Conservation (phyloP, 2,329 filamentous ascomycete genomes). For the Aspergillus niger region DNA sequence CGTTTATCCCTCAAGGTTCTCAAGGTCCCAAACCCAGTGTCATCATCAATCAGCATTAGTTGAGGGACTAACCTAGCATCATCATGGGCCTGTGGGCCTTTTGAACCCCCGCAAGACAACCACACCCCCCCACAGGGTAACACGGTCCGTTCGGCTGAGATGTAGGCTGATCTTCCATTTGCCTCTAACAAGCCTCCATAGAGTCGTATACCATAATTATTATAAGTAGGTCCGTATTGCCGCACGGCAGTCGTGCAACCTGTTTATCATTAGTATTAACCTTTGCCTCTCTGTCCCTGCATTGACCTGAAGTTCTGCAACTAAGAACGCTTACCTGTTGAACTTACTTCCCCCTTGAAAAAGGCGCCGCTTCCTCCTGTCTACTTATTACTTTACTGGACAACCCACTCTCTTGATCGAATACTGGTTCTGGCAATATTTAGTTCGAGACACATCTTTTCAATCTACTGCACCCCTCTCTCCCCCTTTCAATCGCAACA, state of each 20-base stretch:
- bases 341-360: background rate
- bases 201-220: background rate
- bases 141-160: slow-evolving; percentile 11
- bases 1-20: slow-evolving; percentile 8
- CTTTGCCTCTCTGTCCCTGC: background rate
- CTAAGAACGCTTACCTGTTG: background rate
- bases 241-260: background rate
- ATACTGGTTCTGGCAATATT: background rate
- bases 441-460: no score
- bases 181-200: background rate
- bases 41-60: slow-evolving; percentile 3
- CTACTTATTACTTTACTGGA: background rate
- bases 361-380: background rate
- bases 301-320: background rate
- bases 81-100: slow-evolving; percentile 3
- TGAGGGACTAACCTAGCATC: no score
- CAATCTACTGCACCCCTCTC: background rate
- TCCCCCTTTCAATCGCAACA: background rate
- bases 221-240: slow-evolving; percentile 8
- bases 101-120: slow-evolving; percentile 12
- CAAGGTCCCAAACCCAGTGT: background rate
- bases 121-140: slow-evolving; percentile 11
- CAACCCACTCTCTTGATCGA: background rate
- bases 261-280: background rate
- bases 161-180: slow-evolving; percentile 3